Percentiles rank a stretch among this genome's conserved stretches.
Evolutionary conservation across 805 yeast genomes (phyloP).

Genomic region (Tetrapisispora phaffii): DNA sequence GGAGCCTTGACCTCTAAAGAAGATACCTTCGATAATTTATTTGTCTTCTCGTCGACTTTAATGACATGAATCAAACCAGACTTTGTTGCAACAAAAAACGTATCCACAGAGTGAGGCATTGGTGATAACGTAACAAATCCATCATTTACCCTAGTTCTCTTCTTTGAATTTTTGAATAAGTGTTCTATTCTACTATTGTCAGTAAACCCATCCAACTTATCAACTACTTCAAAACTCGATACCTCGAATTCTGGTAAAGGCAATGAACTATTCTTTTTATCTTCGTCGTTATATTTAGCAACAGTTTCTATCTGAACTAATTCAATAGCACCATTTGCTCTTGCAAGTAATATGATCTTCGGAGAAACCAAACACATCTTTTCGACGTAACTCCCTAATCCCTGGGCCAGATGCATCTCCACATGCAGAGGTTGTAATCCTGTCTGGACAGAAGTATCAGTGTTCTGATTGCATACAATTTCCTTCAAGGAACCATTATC

Average conservation of each 20-base stretch:
- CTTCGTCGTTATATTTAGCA: constrained; percentile 4
- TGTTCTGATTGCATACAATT: constrained; percentile 51
- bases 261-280: background rate
- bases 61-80: constrained; percentile 31
- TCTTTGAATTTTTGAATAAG: constrained; percentile 18
- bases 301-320: constrained; percentile 30
- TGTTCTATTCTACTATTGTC: constrained; percentile 18
- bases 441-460: constrained; percentile 68
- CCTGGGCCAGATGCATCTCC: constrained; percentile 34
- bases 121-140: constrained; percentile 30
- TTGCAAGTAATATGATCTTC: constrained; percentile 35
- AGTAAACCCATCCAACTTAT: constrained; percentile 13
- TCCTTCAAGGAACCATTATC: constrained; percentile 62
- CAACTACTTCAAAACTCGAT: constrained; percentile 15
- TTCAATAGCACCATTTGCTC: constrained; percentile 37
- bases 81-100: constrained; percentile 28
- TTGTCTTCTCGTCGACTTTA: constrained; percentile 10
- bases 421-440: constrained; percentile 55
- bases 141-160: constrained; percentile 28
- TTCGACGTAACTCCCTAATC: constrained; percentile 32
- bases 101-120: constrained; percentile 19
- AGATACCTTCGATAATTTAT: constrained; percentile 9
- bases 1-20: constrained; percentile 35
- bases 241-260: constrained; percentile 13
- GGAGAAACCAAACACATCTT: constrained; percentile 29